These are phyloP conservation scores for Parasitella parasitica DNA, from an alignment of 371 early-diverging fungal genomes.

Conservation along the genomic window DNA sequence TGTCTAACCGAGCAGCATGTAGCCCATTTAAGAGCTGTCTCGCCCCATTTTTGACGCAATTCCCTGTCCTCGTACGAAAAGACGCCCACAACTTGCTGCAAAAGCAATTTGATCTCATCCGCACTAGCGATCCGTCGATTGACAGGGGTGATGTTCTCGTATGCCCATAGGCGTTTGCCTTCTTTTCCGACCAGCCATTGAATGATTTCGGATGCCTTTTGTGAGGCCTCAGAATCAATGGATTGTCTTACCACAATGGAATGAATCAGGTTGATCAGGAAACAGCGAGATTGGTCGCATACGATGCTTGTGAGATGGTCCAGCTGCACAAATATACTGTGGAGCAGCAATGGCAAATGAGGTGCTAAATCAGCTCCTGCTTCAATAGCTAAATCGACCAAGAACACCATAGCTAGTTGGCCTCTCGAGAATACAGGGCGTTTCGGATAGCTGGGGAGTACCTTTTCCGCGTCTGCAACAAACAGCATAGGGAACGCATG, in stretches of 20 bases:
- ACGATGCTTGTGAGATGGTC: slow-evolving; percentile 77
- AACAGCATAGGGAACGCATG: slow-evolving; percentile 48
- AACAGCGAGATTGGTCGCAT: slow-evolving; percentile 78
- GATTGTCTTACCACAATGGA: slow-evolving; percentile 65
- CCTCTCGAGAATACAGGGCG: slow-evolving; percentile 77
- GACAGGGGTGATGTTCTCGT: slow-evolving; percentile 75
- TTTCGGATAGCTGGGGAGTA: slow-evolving; percentile 64
- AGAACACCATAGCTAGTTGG: slow-evolving; percentile 74
- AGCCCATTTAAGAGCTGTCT: slow-evolving; percentile 87
- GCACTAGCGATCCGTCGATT: slow-evolving; percentile 48
- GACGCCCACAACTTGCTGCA: slow-evolving; percentile 46
- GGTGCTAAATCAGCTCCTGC: slow-evolving; percentile 67
- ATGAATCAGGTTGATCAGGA: slow-evolving; percentile 81
- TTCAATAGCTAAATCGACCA: slow-evolving; percentile 82
- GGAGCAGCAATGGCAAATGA: slow-evolving; percentile 75
- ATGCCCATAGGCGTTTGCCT: slow-evolving; percentile 78
- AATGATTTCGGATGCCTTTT: slow-evolving; percentile 60
- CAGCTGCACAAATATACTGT: slow-evolving; percentile 78
- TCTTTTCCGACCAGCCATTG: slow-evolving; percentile 67
- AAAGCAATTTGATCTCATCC: slow-evolving; percentile 40
- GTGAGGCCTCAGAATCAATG: slow-evolving; percentile 57
- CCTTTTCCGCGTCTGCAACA: slow-evolving; percentile 70
- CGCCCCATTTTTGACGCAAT: slow-evolving; percentile 86
- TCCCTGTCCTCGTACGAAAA: slow-evolving; percentile 65
- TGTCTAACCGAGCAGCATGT: slow-evolving; percentile 89